These are phyloP conservation scores for Ceratobasidium sp. DNA, from an alignment of 1,284 basidiomycete species.

Conservation along the genomic window DNA sequence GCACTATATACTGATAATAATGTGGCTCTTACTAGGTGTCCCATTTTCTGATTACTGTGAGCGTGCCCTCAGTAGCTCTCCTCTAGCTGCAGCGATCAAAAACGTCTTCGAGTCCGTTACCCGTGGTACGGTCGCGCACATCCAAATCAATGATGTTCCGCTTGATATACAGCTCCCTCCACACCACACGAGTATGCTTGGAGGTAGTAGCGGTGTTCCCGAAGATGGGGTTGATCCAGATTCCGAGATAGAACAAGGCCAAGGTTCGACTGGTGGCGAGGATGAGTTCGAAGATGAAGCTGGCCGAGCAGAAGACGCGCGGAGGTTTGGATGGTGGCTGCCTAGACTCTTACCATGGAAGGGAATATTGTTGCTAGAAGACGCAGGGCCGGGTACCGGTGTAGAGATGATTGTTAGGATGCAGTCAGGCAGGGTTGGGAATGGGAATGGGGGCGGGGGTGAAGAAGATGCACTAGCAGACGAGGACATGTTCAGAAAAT, in stretches of 20 bases:
- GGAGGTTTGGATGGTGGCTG: slow-evolving; percentile 48
- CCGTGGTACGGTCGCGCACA: slow-evolving; percentile 75
- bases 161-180: slow-evolving; percentile 87
- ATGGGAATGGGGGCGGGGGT: slow-evolving; percentile 48
- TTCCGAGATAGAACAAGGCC: slow-evolving; percentile 59
- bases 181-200: slow-evolving; percentile 75
- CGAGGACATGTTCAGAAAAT: slow-evolving; percentile 41
- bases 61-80: slow-evolving; percentile 74
- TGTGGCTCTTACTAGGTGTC: slow-evolving; percentile 61
- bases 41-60: slow-evolving; percentile 68
- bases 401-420: slow-evolving; percentile 38
- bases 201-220: slow-evolving; percentile 59
- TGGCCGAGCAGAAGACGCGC: slow-evolving; percentile 44
- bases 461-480: slow-evolving; percentile 33
- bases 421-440: slow-evolving; percentile 48
- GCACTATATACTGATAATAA: neutral
- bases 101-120: slow-evolving; percentile 81
- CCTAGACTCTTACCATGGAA: slow-evolving; percentile 49
- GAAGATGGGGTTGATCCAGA: slow-evolving; percentile 63
- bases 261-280: slow-evolving; percentile 60
- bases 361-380: slow-evolving; percentile 42
- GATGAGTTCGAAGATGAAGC: slow-evolving; percentile 64
- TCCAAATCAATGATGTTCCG: slow-evolving; percentile 80
- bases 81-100: slow-evolving; percentile 81
- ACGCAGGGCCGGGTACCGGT: slow-evolving; percentile 31